Conservation (phyloP, 1,284 basidiomycete genomes). For the Puccinia polysora region DNA sequence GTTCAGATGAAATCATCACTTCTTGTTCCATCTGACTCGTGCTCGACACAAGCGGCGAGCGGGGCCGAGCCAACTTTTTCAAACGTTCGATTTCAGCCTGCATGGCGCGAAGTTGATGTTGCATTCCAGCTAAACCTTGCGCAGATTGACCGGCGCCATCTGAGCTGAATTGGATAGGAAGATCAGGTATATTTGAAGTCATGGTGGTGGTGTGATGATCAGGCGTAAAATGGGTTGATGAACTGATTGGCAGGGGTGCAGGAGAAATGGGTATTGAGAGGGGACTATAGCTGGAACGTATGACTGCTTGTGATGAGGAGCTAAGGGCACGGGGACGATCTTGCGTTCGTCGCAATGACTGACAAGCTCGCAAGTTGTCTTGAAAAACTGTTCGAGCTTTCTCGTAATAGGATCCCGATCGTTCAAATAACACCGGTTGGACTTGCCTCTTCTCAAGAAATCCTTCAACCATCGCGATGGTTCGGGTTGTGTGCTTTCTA, state of each 20-base stretch:
- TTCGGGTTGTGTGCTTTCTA: constrained; percentile 28
- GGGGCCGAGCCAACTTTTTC: neutral
- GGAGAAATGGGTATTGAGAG: too few relatives aligned
- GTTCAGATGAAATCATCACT: too few relatives aligned
- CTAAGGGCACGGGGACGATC: neutral
- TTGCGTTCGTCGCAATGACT: neutral
- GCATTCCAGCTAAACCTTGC: neutral
- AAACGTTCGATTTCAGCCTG: constrained; percentile 23
- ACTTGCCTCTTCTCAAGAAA: constrained; percentile 6
- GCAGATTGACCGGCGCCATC: neutral
- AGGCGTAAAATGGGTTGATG: too few relatives aligned
- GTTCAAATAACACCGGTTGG: neutral
- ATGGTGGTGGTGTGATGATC: neutral
- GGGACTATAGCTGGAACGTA: too few relatives aligned
- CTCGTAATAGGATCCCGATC: neutral
- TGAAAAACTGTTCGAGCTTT: constrained; percentile 5
- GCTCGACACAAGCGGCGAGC: neutral
- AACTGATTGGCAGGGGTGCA: too few relatives aligned
- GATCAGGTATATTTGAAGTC: neutral
- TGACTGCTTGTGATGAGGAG: neutral
- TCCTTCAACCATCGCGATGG: constrained; percentile 7
- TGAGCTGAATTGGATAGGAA: neutral
- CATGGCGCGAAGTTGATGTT: constrained; percentile 7
- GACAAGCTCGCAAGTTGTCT: neutral
- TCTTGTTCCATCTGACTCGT: neutral